Percentiles rank a stretch among this genome's conserved stretches.
Conservation (phyloP, 441 rosid genomes). For the Adansonia gregorii region DNA sequence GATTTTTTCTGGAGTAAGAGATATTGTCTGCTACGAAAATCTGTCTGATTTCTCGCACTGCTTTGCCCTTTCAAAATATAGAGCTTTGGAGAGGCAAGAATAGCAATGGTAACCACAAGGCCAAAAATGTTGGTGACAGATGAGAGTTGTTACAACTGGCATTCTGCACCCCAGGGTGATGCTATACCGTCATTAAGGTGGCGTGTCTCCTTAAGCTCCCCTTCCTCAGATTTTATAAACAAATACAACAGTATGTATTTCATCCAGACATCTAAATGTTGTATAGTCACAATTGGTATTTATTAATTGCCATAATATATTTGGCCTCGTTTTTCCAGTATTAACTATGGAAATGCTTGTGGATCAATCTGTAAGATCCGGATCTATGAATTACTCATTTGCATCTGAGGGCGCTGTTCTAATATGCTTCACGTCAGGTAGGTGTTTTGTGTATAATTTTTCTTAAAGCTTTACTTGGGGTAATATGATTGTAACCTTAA, state of each 20-base stretch:
- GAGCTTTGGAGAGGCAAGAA: conserved; percentile 70
- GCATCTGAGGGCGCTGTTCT: conserved; percentile 73
- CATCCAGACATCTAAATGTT: conserved; percentile 6
- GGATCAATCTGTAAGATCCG: conserved; percentile 27
- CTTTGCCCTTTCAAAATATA: conserved; percentile 31
- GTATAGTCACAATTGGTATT: background rate
- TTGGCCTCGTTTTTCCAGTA: conserved; percentile 42
- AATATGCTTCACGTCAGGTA: conserved; percentile 92
- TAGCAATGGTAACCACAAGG: conserved; percentile 51
- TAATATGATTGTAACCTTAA: conserved; percentile 3
- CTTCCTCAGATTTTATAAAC: conserved; percentile 30
- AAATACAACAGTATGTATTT: conserved; percentile 42
- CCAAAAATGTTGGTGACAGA: conserved; percentile 74
- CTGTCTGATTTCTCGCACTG: background rate
- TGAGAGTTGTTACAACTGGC: conserved; percentile 59
- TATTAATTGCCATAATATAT: conserved; percentile 1
- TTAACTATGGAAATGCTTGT: conserved; percentile 52
- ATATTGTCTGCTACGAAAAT: background rate
- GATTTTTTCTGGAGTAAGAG: background rate
- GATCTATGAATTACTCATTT: conserved; percentile 46
- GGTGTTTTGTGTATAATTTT: background rate
- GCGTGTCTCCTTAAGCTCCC: conserved; percentile 53
- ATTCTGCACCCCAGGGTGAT: conserved; percentile 34
- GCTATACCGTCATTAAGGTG: conserved; percentile 63
- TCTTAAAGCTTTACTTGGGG: background rate